Evolutionary conservation across 257 asterid species (phyloP), one percentile per base, ranked within the genome.

Genomic region (Ocimum tenuiflorum): DNA sequence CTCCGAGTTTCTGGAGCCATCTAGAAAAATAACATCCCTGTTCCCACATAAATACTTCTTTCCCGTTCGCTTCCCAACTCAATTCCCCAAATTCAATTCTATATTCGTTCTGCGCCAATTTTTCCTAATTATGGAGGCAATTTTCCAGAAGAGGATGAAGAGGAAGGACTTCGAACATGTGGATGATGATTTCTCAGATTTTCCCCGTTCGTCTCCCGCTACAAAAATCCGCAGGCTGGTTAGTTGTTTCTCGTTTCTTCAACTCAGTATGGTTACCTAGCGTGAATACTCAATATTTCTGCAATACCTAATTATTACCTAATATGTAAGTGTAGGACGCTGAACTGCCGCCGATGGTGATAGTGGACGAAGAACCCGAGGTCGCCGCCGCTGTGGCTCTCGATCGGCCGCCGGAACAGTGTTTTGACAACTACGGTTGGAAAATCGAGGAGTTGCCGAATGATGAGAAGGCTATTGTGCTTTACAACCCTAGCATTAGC

Each of bases 151-250:
- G 80, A 84, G 80, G 78, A 56, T 78, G 83, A 86, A 86, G 54
- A 79, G 95, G 77, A 87, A 87, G 63, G 87, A 79, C 27, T 46
- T 81, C 0, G 86, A 85, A 18, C 73, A 73, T 12, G 76, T 76
- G 6, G 65, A 38, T 36, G 78, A 78, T 19, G 83, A 80, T 7
- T 75, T 79, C 79, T 78, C 88, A 18, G 94, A 83, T 47, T 82
- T 82, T 39, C 74, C 85, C 4, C 75, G 80, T 12, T 67, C 31
- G 2, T 27, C 83, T 39, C 74, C 88, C 45, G 89, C 91, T 55
- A 77, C 79, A 10, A 87, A 87, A 82, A 87, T 79, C 49, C 84
- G 89, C 23, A 83, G 95, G 42, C 77, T 87, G 86, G 95, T 87
- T 22, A 27, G 10, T 9, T 35, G 0, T 8, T 9, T 60, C 53